Evolutionary conservation across 2,329 filamentous ascomycete genomes (phyloP).

Genomic region (Parafenestella ontariensis): DNA sequence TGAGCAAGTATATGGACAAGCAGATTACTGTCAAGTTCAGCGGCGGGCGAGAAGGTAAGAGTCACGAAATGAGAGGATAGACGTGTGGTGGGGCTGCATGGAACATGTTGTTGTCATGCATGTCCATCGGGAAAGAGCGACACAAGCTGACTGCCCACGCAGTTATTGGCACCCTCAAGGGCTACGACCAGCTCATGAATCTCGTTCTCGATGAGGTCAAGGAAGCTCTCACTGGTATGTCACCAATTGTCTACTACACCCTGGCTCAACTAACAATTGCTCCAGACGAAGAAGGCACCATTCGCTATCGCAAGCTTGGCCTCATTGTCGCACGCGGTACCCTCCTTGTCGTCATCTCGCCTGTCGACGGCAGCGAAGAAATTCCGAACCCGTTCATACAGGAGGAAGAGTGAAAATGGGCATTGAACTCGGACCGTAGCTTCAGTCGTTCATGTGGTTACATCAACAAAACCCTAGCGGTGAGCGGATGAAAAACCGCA

Average conservation of each 20-base stretch:
- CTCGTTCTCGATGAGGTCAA: conserved; percentile 93
- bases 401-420: conserved; percentile 56
- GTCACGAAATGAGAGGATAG: background rate
- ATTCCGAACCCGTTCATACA: conserved; percentile 93
- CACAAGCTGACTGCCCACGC: conserved; percentile 16
- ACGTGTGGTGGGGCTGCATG: background rate
- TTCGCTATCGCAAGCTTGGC: conserved; percentile 79
- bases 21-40: conserved; percentile 95
- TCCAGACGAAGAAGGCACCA: conserved; percentile 90
- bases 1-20: conserved; percentile 97
- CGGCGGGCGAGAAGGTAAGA: conserved; percentile 84
- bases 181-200: conserved; percentile 98
- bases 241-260: background rate
- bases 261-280: conserved; percentile 1
- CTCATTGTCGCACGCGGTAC: conserved; percentile 90
- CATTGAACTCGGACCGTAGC: background rate
- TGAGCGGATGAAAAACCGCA: background rate
- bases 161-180: conserved; percentile 91
- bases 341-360: conserved; percentile 88
- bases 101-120: background rate
- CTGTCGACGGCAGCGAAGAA: conserved; percentile 91
- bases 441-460: background rate
- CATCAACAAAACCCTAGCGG: background rate
- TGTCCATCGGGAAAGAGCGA: background rate
- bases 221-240: conserved; percentile 83